Conservation (phyloP, 768 basidiomycete species). For the Mycena metata region DNA sequence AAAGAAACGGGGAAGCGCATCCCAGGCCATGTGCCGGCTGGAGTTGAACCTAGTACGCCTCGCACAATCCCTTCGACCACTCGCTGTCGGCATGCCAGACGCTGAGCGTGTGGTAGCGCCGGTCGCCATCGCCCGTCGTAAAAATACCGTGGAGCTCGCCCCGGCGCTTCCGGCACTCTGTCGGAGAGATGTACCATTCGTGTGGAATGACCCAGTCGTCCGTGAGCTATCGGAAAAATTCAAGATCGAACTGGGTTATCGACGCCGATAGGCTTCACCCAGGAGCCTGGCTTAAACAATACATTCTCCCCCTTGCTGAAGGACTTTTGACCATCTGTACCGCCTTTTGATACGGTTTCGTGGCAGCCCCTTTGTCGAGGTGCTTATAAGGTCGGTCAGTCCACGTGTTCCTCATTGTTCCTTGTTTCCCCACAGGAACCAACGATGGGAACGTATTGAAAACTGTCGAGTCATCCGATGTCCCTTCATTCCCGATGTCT, state of each 20-base stretch:
- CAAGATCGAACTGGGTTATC: not conserved
- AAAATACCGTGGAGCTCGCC: not conserved
- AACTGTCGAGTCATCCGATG: too few species aligned
- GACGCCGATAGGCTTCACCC: not conserved
- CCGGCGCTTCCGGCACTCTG: not conserved
- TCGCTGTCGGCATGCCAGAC: not conserved
- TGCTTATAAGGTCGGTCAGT: too few species aligned
- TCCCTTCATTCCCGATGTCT: too few species aligned
- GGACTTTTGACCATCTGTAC: too few species aligned
- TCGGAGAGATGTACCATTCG: not conserved
- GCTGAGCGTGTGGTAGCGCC: not conserved
- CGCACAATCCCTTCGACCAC: not conserved
- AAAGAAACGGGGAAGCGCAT: slow-evolving; percentile 24
- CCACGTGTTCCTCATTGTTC: too few species aligned
- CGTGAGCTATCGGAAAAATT: not conserved
- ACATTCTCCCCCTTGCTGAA: too few species aligned
- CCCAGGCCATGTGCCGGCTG: not conserved
- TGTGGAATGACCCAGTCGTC: not conserved
- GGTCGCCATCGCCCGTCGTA: not conserved
- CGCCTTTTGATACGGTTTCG: too few species aligned
- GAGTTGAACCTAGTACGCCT: not conserved
- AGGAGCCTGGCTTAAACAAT: too few species aligned
- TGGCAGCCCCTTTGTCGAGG: too few species aligned
- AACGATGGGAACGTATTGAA: too few species aligned
- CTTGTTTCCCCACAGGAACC: too few species aligned